Evolutionary conservation across 768 basidiomycete genomes (phyloP), one percentile per base, ranked within the genome.

Genomic region (Chalciporus piperatus): DNA sequence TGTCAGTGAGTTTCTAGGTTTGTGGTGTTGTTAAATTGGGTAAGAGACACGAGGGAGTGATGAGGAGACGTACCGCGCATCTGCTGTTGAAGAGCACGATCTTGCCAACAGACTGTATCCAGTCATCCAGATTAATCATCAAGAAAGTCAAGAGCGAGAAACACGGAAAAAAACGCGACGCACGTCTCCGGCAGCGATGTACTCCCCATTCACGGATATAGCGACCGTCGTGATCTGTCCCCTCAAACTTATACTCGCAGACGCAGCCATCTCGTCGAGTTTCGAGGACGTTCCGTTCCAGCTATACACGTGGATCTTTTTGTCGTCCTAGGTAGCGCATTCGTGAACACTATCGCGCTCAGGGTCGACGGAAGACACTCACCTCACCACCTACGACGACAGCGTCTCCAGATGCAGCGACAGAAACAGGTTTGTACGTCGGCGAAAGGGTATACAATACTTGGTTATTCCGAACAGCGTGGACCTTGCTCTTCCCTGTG

Each of bases 111-210:
- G 89, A 84, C 92, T 96, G 57, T 17, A 38, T 38, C 20, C 37
- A 17, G 10, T 63, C 45, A 50, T 54, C 12, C 14, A 13, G 32
- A 41, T 6, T 11, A 35, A 28, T 11, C 12, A 45, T 16, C 23
- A 32, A 14, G 19, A 25, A 51, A 17, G 23, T 35, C 7, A 48
- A n/a, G 28, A 19, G 22, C 45, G 27, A 12, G 23, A 43, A 19
- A 23, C 4, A 4, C 9, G 7, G 28, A 11, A 4, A 10, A 22
- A 37, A 27, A 6, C n/a, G 35, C 38, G 33, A 59, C 89, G 70
- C 59, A 95, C 93, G 70, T 98, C 93, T 42, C 95, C 96, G 6
- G 85, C 78, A 47, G 88, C 92, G 11, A 98, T 75, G 33, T 83
- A 70, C 19, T 71, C 73, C 0, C 88, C 89, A 65, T 96, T 84